Evolutionary conservation across 2,329 filamentous ascomycete species (phyloP).

Genomic region (Trichoderma gracile): DNA sequence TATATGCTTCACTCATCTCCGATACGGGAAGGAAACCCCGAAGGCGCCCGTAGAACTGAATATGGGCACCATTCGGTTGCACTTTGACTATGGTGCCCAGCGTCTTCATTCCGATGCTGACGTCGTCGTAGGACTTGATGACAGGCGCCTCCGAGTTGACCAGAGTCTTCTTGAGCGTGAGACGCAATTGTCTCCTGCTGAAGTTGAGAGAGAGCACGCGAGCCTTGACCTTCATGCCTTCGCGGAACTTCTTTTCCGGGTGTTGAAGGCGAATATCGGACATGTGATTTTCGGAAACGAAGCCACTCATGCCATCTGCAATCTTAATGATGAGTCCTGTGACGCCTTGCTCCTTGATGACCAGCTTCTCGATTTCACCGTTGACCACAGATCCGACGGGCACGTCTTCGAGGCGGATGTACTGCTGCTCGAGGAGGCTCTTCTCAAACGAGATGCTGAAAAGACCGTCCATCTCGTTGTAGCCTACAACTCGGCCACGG

Average conservation of each 20-base stretch:
- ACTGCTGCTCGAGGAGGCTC: conserved; percentile 80
- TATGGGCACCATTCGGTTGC: conserved; percentile 74
- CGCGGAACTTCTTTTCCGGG: conserved; percentile 93
- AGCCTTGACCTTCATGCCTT: conserved; percentile 80
- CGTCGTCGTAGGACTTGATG: conserved; percentile 74
- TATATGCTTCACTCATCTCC: conserved; percentile 98
- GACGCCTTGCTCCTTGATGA: conserved; percentile 76
- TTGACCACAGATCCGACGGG: conserved; percentile 77
- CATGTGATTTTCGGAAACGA: conserved; percentile 85
- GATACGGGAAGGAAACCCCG: conserved; percentile 87
- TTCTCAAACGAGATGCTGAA: conserved; percentile 85
- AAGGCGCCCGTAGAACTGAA: conserved; percentile 87
- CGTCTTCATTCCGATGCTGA: conserved; percentile 72
- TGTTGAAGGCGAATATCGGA: conserved; percentile 86
- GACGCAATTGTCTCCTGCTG: conserved; percentile 73
- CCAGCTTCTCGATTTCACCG: conserved; percentile 79
- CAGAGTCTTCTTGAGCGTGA: conserved; percentile 93
- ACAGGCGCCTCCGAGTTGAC: conserved; percentile 84
- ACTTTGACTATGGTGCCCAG: conserved; percentile 87
- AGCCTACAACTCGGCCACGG: conserved; percentile 78
- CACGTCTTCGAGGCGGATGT: conserved; percentile 88
- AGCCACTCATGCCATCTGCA: conserved; percentile 82
- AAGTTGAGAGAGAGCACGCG: conserved; percentile 79
- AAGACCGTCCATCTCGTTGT: conserved; percentile 82
- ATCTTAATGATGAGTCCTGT: conserved; percentile 80